Evolutionary conservation across 805 yeast species (phyloP), one percentile per base, ranked within the genome.

Genomic region (Candida ortonii): DNA sequence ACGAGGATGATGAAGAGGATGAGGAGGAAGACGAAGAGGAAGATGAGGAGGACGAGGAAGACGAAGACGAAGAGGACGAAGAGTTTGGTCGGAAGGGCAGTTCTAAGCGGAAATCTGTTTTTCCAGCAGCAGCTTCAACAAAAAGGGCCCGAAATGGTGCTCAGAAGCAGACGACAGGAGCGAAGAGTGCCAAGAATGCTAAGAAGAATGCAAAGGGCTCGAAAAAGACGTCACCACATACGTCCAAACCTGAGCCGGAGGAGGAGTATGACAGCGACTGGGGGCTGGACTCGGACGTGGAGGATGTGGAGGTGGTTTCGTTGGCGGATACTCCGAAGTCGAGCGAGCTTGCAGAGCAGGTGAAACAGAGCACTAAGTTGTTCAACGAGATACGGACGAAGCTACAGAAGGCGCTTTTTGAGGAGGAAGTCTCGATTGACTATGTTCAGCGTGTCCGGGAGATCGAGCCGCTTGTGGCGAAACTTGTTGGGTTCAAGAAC

Each of bases 1-100:
- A 58, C 26, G 61, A 49, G n/a, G 59, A 53, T n/a, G 54, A 48
- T 8, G 34, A 28, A 55, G 45, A 51, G 61, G 68, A 64, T 17
- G 28, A 26, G 13, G 39, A 26, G 12, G 33, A 30, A 9, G 38
- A 29, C 2, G 38, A 34, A 17, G 34, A 29, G n/a, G 31, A 27
- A 14, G 37, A 34, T 15, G 38, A 29, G 5, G 38, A n/a, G n/a
- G n/a, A n/a, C n/a, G n/a, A 34, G 16, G 32, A 27, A 22, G 36
- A 33, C 14, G 40, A 27, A 9, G 30, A 30, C 15, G 31, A 26
- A 16, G 32, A 24, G 5, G 36, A 31, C 11, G 39, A 35, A 17
- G 14, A 18, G 13, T 13, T 21, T 9, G 11, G 10, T 21, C 22
- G 22, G 11, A 21, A 28, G 12, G 6, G 24, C 10, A 13, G 24